A percentile compares a stretch with the other conserved stretches of the same genome.
These are phyloP conservation scores for Globisporangium abappressorium DNA, from an alignment of 352 stramenopile genomes.

Conservation along the genomic window DNA sequence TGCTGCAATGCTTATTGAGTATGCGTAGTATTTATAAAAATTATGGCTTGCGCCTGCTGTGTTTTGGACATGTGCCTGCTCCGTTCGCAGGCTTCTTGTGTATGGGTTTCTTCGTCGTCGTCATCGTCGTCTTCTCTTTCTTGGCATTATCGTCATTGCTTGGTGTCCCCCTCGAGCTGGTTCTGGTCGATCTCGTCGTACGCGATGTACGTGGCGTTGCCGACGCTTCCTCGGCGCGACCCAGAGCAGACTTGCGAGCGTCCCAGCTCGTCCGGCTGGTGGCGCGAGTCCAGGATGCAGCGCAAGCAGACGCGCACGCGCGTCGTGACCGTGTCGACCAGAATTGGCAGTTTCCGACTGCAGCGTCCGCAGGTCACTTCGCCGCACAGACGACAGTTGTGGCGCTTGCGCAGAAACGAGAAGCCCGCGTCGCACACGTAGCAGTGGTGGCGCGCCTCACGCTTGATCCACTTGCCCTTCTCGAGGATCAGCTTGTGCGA, in stretches of 20 bases:
- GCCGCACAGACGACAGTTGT: conserved; percentile 74
- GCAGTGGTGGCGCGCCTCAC: conserved; percentile 50
- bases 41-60: not conserved
- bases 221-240: conserved; percentile 35
- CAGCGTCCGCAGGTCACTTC: conserved; percentile 69
- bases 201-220: conserved; percentile 62
- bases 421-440: conserved; percentile 66
- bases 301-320: conserved; percentile 74
- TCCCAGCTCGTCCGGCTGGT: conserved; percentile 51
- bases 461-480: conserved; percentile 36
- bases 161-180: not conserved
- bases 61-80: not conserved
- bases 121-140: not conserved
- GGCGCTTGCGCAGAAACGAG: conserved; percentile 72
- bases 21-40: conserved; percentile 4
- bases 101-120: not conserved
- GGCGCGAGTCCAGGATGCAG: conserved; percentile 71
- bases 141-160: not conserved
- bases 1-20: not conserved
- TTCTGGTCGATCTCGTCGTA: conserved; percentile 46
- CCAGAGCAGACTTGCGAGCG: conserved; percentile 24
- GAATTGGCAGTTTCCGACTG: conserved; percentile 66
- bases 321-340: conserved; percentile 54
- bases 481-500: conserved; percentile 50
- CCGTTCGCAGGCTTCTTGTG: conserved; percentile 11